Conservation (phyloP, 2,329 filamentous ascomycete species). For the Fusarium phyllophilum region DNA sequence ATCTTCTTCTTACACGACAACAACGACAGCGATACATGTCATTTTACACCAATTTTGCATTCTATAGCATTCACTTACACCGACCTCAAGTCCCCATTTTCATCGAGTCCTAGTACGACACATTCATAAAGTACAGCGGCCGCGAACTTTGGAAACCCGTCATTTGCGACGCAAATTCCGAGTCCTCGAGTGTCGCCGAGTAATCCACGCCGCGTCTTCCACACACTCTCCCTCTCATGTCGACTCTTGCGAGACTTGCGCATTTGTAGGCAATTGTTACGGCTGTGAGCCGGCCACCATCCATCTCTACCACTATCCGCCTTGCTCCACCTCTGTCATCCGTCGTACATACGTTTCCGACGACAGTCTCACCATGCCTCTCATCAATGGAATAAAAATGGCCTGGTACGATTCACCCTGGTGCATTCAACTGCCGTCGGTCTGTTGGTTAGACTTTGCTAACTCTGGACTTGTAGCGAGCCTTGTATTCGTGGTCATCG, state of each 20-base stretch:
- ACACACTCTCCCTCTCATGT: constrained; percentile 30
- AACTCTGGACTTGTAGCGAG: constrained; percentile 59
- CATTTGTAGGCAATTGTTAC: constrained; percentile 29
- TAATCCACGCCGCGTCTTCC: constrained; percentile 9
- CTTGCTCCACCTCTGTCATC: constrained; percentile 27
- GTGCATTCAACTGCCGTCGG: background rate
- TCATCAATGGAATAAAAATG: constrained; percentile 77
- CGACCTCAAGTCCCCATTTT: background rate
- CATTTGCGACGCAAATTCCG: constrained; percentile 25
- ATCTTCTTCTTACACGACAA: constrained; percentile 24
- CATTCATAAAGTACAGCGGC: background rate
- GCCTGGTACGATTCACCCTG: constrained; percentile 68
- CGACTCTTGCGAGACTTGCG: constrained; percentile 11
- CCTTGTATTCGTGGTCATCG: constrained; percentile 81
- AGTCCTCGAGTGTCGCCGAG: constrained; percentile 18
- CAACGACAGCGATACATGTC: background rate
- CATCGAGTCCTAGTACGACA: background rate
- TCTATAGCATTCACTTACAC: background rate
- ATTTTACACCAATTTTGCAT: background rate
- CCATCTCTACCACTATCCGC: constrained; percentile 8
- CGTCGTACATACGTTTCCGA: constrained; percentile 21
- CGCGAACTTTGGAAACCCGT: constrained; percentile 9
- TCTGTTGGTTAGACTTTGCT: constrained; percentile 7
- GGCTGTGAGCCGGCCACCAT: constrained; percentile 29
- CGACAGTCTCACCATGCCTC: constrained; percentile 63